Conservation (phyloP, 192 early-diverging fungal genomes). For the Cetraspora pellucida region DNA sequence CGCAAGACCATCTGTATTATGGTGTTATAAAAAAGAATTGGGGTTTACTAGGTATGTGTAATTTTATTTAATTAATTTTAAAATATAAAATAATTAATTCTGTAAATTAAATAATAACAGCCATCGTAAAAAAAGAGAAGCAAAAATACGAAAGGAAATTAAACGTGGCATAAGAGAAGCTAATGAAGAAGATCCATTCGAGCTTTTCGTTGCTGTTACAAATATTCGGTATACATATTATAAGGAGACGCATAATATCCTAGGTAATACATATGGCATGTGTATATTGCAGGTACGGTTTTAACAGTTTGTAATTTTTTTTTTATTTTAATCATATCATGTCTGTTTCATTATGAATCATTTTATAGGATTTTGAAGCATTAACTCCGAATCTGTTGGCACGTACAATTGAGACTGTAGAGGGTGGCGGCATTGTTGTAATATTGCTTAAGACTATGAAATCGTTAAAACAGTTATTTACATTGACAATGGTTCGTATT, state of each 20-base stretch:
- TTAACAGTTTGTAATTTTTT: neutral
- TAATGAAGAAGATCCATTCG: slow-evolving; percentile 97
- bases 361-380: slow-evolving; percentile 89
- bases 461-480: slow-evolving; percentile 95
- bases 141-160: slow-evolving; percentile 93
- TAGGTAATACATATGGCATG: slow-evolving; percentile 99
- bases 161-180: slow-evolving; percentile 87
- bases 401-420: slow-evolving; percentile 97
- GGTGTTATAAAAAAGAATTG: slow-evolving; percentile 99
- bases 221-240: slow-evolving; percentile 99
- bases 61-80: neutral
- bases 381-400: slow-evolving; percentile 96
- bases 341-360: neutral
- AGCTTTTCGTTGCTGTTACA: slow-evolving; percentile 94
- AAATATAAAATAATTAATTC: neutral
- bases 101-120: slow-evolving; percentile 37
- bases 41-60: slow-evolving; percentile 77
- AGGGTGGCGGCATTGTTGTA: slow-evolving; percentile 94
- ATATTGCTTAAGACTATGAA: slow-evolving; percentile 93
- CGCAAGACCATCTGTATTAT: slow-evolving; percentile 91
- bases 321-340: slow-evolving; percentile 20
- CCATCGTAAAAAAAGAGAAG: slow-evolving; percentile 96
- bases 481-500: slow-evolving; percentile 87
- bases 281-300: slow-evolving; percentile 77
- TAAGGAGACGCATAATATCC: slow-evolving; percentile 98